These are phyloP conservation scores for Cardamine resedifolia DNA, from an alignment of 345 rosid species.

Conservation along the genomic window DNA sequence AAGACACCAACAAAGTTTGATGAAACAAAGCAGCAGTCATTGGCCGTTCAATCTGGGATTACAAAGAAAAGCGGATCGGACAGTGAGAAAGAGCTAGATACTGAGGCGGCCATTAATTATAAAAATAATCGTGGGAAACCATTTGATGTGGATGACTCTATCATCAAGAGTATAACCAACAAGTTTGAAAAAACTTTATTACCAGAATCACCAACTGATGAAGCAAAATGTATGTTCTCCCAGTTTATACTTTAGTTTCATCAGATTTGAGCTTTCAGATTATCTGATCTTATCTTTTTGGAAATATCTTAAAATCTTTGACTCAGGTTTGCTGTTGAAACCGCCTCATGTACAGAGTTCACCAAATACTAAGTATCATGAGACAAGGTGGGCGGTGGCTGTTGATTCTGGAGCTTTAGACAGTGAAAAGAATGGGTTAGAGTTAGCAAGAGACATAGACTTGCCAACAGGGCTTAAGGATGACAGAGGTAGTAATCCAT, in stretches of 20 bases:
- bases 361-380: constrained; percentile 48
- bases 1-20: constrained; percentile 58
- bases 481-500: constrained; percentile 46
- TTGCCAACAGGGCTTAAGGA: constrained; percentile 37
- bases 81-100: constrained; percentile 35
- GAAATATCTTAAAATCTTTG: background rate
- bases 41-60: constrained; percentile 47
- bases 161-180: constrained; percentile 45
- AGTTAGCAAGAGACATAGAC: constrained; percentile 36
- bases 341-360: constrained; percentile 63
- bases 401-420: constrained; percentile 47
- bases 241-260: constrained; percentile 13
- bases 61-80: constrained; percentile 35
- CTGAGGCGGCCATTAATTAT: constrained; percentile 31
- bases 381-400: constrained; percentile 42
- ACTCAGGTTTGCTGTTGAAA: constrained; percentile 66
- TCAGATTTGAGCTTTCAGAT: constrained; percentile 19
- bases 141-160: constrained; percentile 43
- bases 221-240: constrained; percentile 57
- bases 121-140: constrained; percentile 44
- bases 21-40: constrained; percentile 49
- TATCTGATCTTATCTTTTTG: constrained; percentile 3
- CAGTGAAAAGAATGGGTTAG: constrained; percentile 33
- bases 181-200: constrained; percentile 48
- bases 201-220: constrained; percentile 49